phyloP scores from a whole-genome alignment of 1,139 yeast species.

The Zygoascus meyerae region DNA sequence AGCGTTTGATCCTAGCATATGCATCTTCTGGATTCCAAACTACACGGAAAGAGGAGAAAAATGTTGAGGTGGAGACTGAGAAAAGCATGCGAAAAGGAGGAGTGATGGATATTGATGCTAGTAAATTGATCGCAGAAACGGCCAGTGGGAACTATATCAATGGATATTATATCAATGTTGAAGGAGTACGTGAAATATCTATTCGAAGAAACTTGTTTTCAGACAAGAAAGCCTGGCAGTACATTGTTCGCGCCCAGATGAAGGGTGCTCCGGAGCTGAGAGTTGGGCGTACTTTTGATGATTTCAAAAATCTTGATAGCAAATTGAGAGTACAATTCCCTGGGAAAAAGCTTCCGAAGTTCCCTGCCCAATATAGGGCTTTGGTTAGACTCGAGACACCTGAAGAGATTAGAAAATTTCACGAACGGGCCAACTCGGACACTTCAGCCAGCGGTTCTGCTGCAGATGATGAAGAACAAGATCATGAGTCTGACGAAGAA shows the following conservation, averaged over 20 bases:
- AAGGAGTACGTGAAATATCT: constrained; percentile 46
- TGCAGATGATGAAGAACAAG: constrained; percentile 15
- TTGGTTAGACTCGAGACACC: constrained; percentile 9
- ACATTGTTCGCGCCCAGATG: constrained; percentile 30
- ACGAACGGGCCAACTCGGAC: constrained; percentile 1
- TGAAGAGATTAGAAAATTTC: constrained; percentile 10
- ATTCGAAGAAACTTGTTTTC: constrained; percentile 31
- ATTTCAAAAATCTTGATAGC: constrained; percentile 54
- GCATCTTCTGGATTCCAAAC: constrained; percentile 74
- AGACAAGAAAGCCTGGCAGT: constrained; percentile 29
- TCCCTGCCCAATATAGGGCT: constrained; percentile 50
- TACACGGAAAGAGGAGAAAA: constrained; percentile 50
- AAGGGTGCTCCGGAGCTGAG: constrained; percentile 39
- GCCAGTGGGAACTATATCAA: constrained; percentile 47
- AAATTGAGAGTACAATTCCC: constrained; percentile 54
- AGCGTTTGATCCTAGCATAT: constrained; percentile 57
- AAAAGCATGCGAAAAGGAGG: constrained; percentile 44
- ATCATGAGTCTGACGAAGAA: constrained; percentile 1
- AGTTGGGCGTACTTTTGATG: constrained; percentile 58
- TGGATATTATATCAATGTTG: constrained; percentile 57
- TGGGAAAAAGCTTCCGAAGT: constrained; percentile 59
- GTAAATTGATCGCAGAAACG: constrained; percentile 31
- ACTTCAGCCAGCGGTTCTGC: constrained; percentile 16
- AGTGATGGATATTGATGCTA: constrained; percentile 43
- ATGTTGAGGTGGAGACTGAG: constrained; percentile 37